These are phyloP conservation scores for Vickermania ingenoplastis DNA, from an alignment of 208 protist genomes.

Conservation along the genomic window DNA sequence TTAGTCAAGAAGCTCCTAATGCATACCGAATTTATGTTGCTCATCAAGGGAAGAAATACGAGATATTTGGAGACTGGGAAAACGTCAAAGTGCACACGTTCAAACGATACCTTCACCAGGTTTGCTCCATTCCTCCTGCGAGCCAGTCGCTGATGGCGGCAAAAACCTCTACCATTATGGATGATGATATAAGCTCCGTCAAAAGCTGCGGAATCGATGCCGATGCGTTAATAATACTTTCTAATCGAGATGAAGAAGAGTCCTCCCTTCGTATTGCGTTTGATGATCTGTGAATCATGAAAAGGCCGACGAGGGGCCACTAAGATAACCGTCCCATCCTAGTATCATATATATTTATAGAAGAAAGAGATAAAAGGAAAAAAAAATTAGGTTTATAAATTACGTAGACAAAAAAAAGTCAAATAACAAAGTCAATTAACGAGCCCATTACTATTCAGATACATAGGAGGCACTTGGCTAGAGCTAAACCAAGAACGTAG, in stretches of 20 bases:
- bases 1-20: conserved; percentile 68
- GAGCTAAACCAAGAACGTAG: no score
- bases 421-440: no score
- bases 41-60: conserved; percentile 62
- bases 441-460: no score
- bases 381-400: no score
- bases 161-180: conserved; percentile 41
- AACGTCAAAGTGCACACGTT: conserved; percentile 79
- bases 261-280: conserved; percentile 26
- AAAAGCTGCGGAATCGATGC: conserved; percentile 56
- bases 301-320: not conserved
- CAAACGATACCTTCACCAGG: conserved; percentile 82
- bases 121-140: conserved; percentile 62
- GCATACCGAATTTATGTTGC: conserved; percentile 80
- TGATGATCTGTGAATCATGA: conserved; percentile 35
- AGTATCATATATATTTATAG: no score
- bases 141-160: conserved; percentile 48
- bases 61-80: conserved; percentile 82
- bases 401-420: no score
- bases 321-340: no score
- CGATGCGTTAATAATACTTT: conserved; percentile 57
- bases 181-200: conserved; percentile 73
- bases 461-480: no score
- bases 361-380: no score
- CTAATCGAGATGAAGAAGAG: conserved; percentile 19